Evolutionary conservation across 179 eudicot genomes (phyloP).

Genomic region (Beta macrorhiza): DNA sequence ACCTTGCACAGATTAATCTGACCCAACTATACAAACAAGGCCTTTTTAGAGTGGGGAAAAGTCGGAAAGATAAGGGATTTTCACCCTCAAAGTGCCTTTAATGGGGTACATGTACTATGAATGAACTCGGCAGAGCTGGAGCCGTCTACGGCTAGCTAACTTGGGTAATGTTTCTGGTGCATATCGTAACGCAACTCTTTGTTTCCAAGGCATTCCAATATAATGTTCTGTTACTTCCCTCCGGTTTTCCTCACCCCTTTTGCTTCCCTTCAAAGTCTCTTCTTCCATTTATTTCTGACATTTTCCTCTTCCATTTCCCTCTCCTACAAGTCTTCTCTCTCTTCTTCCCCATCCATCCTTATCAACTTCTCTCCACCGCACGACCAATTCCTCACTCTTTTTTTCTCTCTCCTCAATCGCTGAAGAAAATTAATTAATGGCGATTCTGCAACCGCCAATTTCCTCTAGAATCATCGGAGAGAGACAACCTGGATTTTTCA

Average conservation of each 20-base stretch:
- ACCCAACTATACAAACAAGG: no score
- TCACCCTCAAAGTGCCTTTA: no score
- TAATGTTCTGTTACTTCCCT: neutral
- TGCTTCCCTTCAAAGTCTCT: constrained; percentile 18
- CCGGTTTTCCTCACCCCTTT: neutral
- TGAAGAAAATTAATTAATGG: constrained; percentile 25
- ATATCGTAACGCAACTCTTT: neutral
- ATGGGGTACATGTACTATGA: no score
- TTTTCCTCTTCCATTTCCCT: constrained; percentile 10
- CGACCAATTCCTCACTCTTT: neutral
- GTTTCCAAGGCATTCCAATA: constrained; percentile 30
- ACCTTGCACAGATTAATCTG: no score
- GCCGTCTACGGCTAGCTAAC: no score
- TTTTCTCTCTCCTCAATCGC: neutral
- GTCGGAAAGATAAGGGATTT: no score
- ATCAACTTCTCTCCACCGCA: neutral
- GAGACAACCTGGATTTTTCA: neutral
- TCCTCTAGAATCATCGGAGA: constrained; percentile 7
- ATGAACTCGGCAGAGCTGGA: no score
- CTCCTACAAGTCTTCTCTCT: neutral
- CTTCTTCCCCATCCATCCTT: neutral
- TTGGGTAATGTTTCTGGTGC: neutral
- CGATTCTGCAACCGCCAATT: constrained; percentile 24
- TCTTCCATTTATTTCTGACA: constrained; percentile 11
- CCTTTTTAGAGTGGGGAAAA: no score